Base-by-base conservation (phyloP, 306 rosid genomes). In the Sophora flavescens region DNA sequence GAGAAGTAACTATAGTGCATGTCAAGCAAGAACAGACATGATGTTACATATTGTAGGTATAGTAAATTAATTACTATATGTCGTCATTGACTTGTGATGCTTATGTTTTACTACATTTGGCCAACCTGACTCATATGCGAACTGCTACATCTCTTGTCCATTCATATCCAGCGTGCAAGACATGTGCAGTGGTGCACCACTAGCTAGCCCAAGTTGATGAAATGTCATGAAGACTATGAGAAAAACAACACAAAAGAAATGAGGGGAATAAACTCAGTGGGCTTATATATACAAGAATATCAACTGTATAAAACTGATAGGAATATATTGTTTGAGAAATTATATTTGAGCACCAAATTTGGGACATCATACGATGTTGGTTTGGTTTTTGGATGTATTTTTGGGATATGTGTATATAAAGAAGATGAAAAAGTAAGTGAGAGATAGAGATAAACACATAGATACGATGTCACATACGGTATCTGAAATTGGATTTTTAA, bases 1-100 rank as follows among this genome's bases (percentile, higher is more conserved):
- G 68, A 50, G 42, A 8, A 61, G 75, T 82, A 71, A 77, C 14
- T 48, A 26, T 44, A 68, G 85, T 86, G 83, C 57, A 75, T 35
- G 72, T 78, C 35, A 76, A 78, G 81, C 70, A 84, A 84, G 88
- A 87, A 81, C 79, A 81, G 68, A 83, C 86, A 72, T 84, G 77
- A 79, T 84, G 77, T 39, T 64, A 51, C 81, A 64, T 68, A 39
- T 58, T 85, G 44, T 78, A 60, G 57, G 17, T 48, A 15, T 67
- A 50, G 77, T 60, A 78, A 75, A 71, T 76, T 42, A 83, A 16
- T 61, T 67, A 6, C 63, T 18, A 68, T 78, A 48, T 78, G 41
- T 64, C 42, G 14, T 59, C 61, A 22, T 77, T 81, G 80, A 81
- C 80, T 64, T 64, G 63, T 73, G 61, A 74, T 69, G 82, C 74